Evolutionary conservation across 1,284 basidiomycete species (phyloP).

Genomic region (Malassezia psittaci): DNA sequence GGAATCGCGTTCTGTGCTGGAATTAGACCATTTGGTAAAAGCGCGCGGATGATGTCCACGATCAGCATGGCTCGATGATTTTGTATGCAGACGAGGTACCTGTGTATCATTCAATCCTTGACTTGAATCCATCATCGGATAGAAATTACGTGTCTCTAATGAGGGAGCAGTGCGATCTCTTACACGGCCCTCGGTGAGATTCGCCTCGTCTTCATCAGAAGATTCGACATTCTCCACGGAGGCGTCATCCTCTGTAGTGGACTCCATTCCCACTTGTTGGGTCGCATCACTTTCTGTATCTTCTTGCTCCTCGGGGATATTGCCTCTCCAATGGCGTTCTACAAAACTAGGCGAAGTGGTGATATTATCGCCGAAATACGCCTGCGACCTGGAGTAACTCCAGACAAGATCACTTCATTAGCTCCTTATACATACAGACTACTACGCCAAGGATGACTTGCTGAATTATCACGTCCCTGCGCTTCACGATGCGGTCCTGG

Average conservation of each 20-base stretch:
- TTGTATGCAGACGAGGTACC: not conserved
- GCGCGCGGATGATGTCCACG: not conserved
- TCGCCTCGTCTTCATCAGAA: slow-evolving; percentile 2
- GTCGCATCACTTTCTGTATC: slow-evolving; percentile 14
- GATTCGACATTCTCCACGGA: slow-evolving; percentile 8
- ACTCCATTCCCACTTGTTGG: slow-evolving; percentile 19
- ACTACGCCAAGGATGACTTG: slow-evolving; percentile 33
- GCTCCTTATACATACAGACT: slow-evolving; percentile 17
- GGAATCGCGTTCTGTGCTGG: not conserved
- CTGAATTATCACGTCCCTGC: not conserved
- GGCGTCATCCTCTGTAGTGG: slow-evolving; percentile 13
- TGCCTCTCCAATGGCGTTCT: slow-evolving; percentile 37
- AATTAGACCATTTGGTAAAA: not conserved
- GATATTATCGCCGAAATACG: slow-evolving; percentile 46
- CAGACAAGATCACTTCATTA: slow-evolving; percentile 35
- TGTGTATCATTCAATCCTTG: not conserved
- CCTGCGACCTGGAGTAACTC: slow-evolving; percentile 46
- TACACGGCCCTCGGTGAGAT: not conserved
- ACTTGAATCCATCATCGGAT: not conserved
- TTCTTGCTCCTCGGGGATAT: slow-evolving; percentile 9
- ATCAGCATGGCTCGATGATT: not conserved
- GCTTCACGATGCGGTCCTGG: not conserved
- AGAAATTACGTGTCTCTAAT: slow-evolving; percentile 2
- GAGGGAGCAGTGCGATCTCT: slow-evolving; percentile 8
- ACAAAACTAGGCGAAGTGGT: slow-evolving; percentile 43